Evolutionary conservation across 257 asterid species (phyloP), one percentile per base, ranked within the genome.

Genomic region (Nicotiana noctiflora): DNA sequence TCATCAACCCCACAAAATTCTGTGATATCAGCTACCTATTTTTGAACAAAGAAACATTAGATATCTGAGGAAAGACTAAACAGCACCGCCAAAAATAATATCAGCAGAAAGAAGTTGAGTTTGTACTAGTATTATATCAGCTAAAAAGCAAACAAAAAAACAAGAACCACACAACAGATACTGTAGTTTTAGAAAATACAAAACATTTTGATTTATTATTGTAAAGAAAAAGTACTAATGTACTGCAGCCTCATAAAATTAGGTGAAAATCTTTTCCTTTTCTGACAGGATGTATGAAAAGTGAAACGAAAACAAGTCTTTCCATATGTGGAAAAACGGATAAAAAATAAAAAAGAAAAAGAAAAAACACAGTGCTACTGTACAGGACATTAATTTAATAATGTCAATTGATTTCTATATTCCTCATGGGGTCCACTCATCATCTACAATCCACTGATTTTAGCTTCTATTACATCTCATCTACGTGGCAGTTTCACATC

Each of bases 171-270:
- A 87, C 86, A 87, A 37, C 84, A 81, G 82, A 85, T 83, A 80
- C 84, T 81, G 37, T 55, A 37, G 37, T 46, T 60, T 60, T 14
- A 14, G 2, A 13, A 46, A 49, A 70, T 23, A 23, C 21, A 74
- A 49, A 6, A 74, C 37, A 21, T 21, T 13, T 8, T 59, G 49
- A 17, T 17, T 4, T 70, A 44, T 13, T 29, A 75, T 76, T 84
- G 46, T 74, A 80, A 87, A 81, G 1, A 79, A 70, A 82, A 78
- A 84, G 83, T 85, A 51, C 81, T 40, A 78, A 72, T 56, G 59
- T 80, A 87, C 89, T 88, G 81, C 90, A 88, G 88, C 96, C 96
- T 91, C 93, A 86, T 83, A 87, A 89, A 87, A 80, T 84, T 77
- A 11, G 79, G 17, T 49, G 40, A 74, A 49, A 74, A 74, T 74